Evolutionary conservation across 257 asterid genomes (phyloP).

Genomic region (Ophiorrhiza pumila): DNA sequence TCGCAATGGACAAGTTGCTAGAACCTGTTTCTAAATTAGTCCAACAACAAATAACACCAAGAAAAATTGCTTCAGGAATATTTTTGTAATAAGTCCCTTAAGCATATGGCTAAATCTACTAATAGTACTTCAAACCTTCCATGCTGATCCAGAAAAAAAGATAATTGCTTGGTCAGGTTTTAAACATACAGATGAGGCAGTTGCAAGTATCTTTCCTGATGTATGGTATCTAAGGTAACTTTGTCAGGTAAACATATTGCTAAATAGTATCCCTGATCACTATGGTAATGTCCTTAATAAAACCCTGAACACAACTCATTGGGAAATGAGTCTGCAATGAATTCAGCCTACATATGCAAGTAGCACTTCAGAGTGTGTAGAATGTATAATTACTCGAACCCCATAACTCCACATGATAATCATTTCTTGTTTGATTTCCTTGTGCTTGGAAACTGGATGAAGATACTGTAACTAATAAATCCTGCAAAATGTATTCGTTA

Average conservation of each 20-base stretch:
- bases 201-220: neutral
- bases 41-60: neutral
- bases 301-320: neutral
- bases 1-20: neutral
- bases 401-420: neutral
- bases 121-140: neutral
- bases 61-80: constrained; percentile 2
- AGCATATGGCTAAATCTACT: neutral
- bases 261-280: neutral
- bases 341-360: neutral
- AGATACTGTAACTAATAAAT: neutral
- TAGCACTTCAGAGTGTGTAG: neutral
- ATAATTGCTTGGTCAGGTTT: neutral
- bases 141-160: neutral
- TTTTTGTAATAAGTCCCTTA: neutral
- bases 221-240: neutral
- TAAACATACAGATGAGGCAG: neutral
- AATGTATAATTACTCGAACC: neutral
- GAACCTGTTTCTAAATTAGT: neutral
- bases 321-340: no score
- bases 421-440: neutral
- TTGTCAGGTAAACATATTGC: neutral
- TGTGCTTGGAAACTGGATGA: neutral
- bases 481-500: neutral
- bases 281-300: neutral